Base-by-base conservation (phyloP, 768 basidiomycete species). In the Filobasidium wieringae region DNA sequence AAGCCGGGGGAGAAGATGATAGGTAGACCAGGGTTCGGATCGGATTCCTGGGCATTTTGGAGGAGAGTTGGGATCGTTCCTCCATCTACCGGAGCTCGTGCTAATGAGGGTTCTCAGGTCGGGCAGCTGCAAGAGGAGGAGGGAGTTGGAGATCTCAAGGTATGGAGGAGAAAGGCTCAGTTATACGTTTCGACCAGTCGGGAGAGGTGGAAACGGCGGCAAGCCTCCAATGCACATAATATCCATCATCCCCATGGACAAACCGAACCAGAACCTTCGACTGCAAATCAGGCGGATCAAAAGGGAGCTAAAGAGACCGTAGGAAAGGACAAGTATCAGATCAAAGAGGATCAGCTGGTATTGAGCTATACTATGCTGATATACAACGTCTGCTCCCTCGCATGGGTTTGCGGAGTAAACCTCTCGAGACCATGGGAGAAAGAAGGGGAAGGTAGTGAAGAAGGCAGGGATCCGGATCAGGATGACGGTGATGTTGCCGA, bases 261-360 rank as follows among this genome's bases (percentile, higher is more conserved):
- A 49, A 36, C 24, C 45, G 43, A 50, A 24, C 30, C n/a, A 26
- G 26, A 47, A 12, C 47, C 17, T n/a, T n/a, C n/a, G n/a, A n/a
- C n/a, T n/a, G n/a, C n/a, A n/a, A n/a, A n/a, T n/a, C n/a, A n/a
- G n/a, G 26, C 12, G 5, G 27, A n/a, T n/a, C 24, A 14, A 15
- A 37, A 39, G 37, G 26, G 9, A 14, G 27, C 36, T 8, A 11
- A 9, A 4, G n/a, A 31, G 26, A 4, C 32, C 14, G 26, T 15
- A 14, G 32, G 30, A 12, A 36, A 47, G 54, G 59, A 60, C 39
- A 60, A 60, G 26, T 40, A 54, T 30, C 47, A 24, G 26, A 31
- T 51, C 19, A 60, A 60, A 54, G 59, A 60, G 39, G 59, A 60
- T 26, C 53, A 55, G 43, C n/a, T 60, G 59, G 30, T 51, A 3